Percentiles rank a stretch among this genome's conserved stretches.
Evolutionary conservation across 2,329 filamentous ascomycete species (phyloP).

Genomic region (Chrysoporthe cubensis): DNA sequence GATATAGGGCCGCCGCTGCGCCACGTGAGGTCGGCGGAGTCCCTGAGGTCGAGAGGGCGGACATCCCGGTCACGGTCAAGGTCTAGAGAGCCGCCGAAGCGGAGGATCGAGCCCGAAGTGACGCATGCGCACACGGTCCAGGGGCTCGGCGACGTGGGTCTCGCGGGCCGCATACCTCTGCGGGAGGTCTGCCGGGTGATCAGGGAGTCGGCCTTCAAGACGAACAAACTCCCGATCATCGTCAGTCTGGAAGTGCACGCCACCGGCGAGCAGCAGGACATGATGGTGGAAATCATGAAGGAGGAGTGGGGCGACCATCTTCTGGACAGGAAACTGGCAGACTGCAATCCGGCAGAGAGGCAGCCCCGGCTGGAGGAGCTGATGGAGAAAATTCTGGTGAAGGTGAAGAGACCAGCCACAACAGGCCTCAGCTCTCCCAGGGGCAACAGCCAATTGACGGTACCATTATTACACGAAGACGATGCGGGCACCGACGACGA

Average conservation of each 20-base stretch:
- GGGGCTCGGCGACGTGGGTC: constrained; percentile 61
- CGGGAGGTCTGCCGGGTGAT: constrained; percentile 84
- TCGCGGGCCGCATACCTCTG: constrained; percentile 86
- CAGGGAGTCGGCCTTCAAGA: constrained; percentile 75
- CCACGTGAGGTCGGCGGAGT: constrained; percentile 27
- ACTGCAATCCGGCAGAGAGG: constrained; percentile 54
- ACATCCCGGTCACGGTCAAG: constrained; percentile 26
- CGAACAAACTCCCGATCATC: constrained; percentile 80
- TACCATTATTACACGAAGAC: constrained; percentile 45
- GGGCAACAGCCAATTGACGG: constrained; percentile 36
- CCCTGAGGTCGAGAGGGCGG: constrained; percentile 5
- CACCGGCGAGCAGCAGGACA: constrained; percentile 77
- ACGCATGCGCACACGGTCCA: constrained; percentile 60
- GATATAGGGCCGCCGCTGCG: constrained; percentile 21
- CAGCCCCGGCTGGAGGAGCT: constrained; percentile 75
- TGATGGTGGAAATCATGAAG: constrained; percentile 93
- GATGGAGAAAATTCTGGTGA: constrained; percentile 79
- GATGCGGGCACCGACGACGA: constrained; percentile 52
- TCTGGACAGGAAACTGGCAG: constrained; percentile 60
- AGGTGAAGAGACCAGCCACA: constrained; percentile 67
- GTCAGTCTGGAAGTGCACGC: constrained; percentile 93
- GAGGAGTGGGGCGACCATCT: constrained; percentile 81
- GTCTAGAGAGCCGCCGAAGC: constrained; percentile 36
- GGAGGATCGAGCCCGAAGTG: constrained; percentile 71
- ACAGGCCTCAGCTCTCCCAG: constrained; percentile 22